phyloP scores from a whole-genome alignment of 371 early-diverging fungal genomes.

The Catenaria anguillulae region DNA sequence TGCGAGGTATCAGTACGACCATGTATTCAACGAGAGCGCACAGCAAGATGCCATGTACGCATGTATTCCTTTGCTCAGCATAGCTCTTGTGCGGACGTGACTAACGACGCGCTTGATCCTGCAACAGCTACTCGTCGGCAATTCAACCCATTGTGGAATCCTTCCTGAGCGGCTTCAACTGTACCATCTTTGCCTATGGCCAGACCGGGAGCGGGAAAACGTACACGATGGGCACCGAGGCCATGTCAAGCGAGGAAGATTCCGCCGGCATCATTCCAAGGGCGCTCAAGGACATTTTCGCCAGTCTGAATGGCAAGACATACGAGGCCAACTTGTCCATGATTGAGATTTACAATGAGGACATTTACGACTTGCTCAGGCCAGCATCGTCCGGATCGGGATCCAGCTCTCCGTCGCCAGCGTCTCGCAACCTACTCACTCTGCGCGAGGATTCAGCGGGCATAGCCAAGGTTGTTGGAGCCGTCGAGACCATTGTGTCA shows the following conservation, averaged over 20 bases:
- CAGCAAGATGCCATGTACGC: too few species aligned
- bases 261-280: slow-evolving; percentile 74
- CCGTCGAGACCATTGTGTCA: slow-evolving; percentile 64
- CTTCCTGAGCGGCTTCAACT: slow-evolving; percentile 30
- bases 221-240: slow-evolving; percentile 13
- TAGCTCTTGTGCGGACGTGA: background rate
- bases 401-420: too few species aligned
- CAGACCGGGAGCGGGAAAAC: slow-evolving; percentile 18
- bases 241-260: background rate
- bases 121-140: background rate
- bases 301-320: slow-evolving; percentile 40
- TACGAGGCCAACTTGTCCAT: slow-evolving; percentile 12
- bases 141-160: background rate
- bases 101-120: too few species aligned
- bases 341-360: slow-evolving; percentile 96
- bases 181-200: slow-evolving; percentile 47
- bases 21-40: too few species aligned
- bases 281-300: slow-evolving; percentile 63
- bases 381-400: background rate
- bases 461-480: slow-evolving; percentile 73
- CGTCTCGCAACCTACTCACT: too few species aligned
- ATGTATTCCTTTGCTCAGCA: too few species aligned
- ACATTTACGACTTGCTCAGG: slow-evolving; percentile 64
- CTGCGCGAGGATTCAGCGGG: slow-evolving; percentile 87
- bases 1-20: too few species aligned